Base-by-base conservation (phyloP, 2,329 filamentous ascomycete species). In the Curvularia eragrostidis region DNA sequence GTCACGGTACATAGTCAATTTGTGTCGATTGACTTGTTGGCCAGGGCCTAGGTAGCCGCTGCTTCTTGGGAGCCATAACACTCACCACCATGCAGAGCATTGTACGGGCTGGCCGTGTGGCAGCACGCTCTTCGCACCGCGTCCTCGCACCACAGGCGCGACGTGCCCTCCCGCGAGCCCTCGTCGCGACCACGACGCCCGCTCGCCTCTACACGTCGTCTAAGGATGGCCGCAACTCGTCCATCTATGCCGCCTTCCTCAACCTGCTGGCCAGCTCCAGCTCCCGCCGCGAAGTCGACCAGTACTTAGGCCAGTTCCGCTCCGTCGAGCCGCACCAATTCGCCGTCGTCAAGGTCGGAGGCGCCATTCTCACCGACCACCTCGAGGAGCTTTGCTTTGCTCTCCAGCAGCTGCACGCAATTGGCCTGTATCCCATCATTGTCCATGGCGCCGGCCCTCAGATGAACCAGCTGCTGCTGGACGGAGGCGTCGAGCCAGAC, bases 301-400 rank as follows among this genome's bases (percentile, higher is more conserved):
- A 98, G 79, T 98, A 98, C 79, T 88, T 98, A 58, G 95, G 93
- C 66, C 93, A 98, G 77, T 99, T 99, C 84, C 95, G 90, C 68
- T 97, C 93, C 32, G 93, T 97, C 61, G 95, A 93, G 43, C 96
- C 93, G 34, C 93, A 98, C 81, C 93, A 96, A 75, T 99, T 98
- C 78, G 94, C 93, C 66, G 94, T 99, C 48, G 96, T 99, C 80
- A 99, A 99, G 83, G 94, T 98, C 54, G 95, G 94, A 61, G 95
- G 94, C 62, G 95, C 94, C 63, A 97, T 98, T 72, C 85, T 99
- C 71, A 96, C 92, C 59, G 93, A 98, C 75, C 90, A 97, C 78
- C 85, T 98, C 54, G 91, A 97, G 77, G 93, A 93, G 71, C 87
- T 99, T 54, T 96, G 92, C 74, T 89, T 90, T 54, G 93, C 91